Evolutionary conservation across 1,139 yeast genomes (phyloP).

Genomic region (Sugiyamaella castrensis): DNA sequence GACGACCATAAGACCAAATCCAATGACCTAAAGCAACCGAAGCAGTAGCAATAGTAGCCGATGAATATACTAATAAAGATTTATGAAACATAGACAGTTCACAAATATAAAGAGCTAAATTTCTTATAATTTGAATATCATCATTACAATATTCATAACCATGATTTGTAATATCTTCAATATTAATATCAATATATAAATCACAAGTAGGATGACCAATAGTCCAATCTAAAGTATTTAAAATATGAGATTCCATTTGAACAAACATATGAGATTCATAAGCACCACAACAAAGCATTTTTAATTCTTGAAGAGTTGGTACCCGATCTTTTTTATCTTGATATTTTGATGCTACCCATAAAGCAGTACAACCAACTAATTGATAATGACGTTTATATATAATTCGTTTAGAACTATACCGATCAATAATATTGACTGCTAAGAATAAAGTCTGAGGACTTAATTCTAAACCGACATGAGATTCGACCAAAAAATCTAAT

Average conservation of each 20-base stretch:
- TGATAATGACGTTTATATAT: slow-evolving; percentile 93
- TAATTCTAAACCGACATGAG: slow-evolving; percentile 72
- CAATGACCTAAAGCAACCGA: slow-evolving; percentile 60
- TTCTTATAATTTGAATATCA: slow-evolving; percentile 44
- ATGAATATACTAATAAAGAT: slow-evolving; percentile 52
- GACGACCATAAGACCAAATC: slow-evolving; percentile 50
- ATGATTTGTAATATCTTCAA: slow-evolving; percentile 28
- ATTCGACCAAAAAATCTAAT: slow-evolving; percentile 76
- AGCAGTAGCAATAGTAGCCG: slow-evolving; percentile 62
- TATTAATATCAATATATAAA: slow-evolving; percentile 34
- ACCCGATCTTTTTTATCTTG: slow-evolving; percentile 83
- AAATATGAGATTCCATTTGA: slow-evolving; percentile 92
- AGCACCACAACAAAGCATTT: slow-evolving; percentile 76
- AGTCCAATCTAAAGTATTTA: slow-evolving; percentile 81
- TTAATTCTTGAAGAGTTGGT: slow-evolving; percentile 75
- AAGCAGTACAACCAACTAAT: slow-evolving; percentile 85
- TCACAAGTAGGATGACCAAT: slow-evolving; percentile 54
- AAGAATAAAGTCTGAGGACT: slow-evolving; percentile 77
- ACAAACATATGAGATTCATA: slow-evolving; percentile 88
- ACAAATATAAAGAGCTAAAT: slow-evolving; percentile 61
- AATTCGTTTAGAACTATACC: slow-evolving; percentile 86
- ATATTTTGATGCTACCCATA: slow-evolving; percentile 94
- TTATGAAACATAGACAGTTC: slow-evolving; percentile 71
- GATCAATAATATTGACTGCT: slow-evolving; percentile 78
- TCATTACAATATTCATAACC: slow-evolving; percentile 26